Conservation (phyloP, 2,329 filamentous ascomycete species). For the Fusarium fujikuroi region DNA sequence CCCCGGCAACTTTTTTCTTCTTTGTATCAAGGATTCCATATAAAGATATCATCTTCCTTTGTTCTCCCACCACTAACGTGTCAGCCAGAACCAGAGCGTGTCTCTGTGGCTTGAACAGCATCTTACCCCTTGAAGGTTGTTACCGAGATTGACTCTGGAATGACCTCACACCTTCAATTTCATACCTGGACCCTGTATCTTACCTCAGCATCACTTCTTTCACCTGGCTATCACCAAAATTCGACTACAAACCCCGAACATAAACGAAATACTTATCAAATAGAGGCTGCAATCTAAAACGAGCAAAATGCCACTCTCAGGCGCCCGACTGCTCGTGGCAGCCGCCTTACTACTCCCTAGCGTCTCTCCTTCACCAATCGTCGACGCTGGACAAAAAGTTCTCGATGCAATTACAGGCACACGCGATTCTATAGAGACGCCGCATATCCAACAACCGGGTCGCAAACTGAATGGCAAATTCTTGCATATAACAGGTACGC, state of each 20-base stretch:
- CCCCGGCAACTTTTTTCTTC: background rate
- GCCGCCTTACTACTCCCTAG: slow-evolving; percentile 39
- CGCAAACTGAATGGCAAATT: slow-evolving; percentile 77
- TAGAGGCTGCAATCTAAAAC: background rate
- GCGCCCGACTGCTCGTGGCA: slow-evolving; percentile 46
- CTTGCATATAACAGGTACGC: slow-evolving; percentile 86
- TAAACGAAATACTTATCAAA: background rate
- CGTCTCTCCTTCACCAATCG: slow-evolving; percentile 40
- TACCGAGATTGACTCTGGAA: slow-evolving; percentile 16
- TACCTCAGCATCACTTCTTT: slow-evolving; percentile 1
- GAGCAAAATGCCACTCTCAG: slow-evolving; percentile 39
- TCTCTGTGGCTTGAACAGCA: slow-evolving; percentile 9
- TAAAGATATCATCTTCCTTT: background rate
- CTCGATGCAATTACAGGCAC: slow-evolving; percentile 25
- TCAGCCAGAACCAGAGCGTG: slow-evolving; percentile 4
- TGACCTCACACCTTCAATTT: slow-evolving; percentile 32
- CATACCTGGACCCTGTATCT: background rate
- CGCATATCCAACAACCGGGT: slow-evolving; percentile 39
- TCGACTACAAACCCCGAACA: background rate
- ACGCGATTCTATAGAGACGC: slow-evolving; percentile 19
- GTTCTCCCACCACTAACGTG: background rate
- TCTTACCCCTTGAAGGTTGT: slow-evolving; percentile 14
- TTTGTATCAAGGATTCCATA: background rate
- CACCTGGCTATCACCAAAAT: slow-evolving; percentile 4
- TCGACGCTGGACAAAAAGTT: slow-evolving; percentile 33